Conservation (phyloP, 164 flowering plant genomes). For the Berberis thunbergii region DNA sequence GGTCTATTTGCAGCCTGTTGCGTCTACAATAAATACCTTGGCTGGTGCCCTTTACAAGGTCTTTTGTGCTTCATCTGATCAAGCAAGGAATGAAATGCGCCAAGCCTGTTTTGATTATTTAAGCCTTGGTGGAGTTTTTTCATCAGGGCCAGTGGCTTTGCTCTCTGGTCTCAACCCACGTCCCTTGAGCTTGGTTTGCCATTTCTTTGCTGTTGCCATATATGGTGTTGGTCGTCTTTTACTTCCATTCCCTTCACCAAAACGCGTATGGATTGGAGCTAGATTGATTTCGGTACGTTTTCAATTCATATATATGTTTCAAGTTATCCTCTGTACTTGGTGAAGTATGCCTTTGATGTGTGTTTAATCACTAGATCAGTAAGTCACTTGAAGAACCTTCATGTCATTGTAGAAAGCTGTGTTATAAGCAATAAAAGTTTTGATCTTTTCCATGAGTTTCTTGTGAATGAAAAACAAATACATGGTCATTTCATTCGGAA, state of each 20-base stretch:
- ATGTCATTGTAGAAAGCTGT: too few relatives aligned
- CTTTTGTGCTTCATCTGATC: constrained; percentile 80
- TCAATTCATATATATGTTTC: neutral
- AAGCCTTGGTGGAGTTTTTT: constrained; percentile 67
- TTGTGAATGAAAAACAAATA: too few relatives aligned
- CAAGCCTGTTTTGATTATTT: constrained; percentile 87
- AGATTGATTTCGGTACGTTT: constrained; percentile 59
- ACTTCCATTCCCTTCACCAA: constrained; percentile 77
- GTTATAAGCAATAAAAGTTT: too few relatives aligned
- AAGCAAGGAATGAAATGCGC: constrained; percentile 87
- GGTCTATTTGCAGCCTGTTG: constrained; percentile 53
- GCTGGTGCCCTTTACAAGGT: constrained; percentile 77
- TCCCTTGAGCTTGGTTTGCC: constrained; percentile 48
- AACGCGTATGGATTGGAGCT: constrained; percentile 81
- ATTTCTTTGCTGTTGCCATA: constrained; percentile 87
- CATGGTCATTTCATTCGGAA: too few relatives aligned
- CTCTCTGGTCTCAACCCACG: constrained; percentile 60
- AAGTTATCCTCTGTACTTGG: neutral
- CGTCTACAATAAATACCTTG: constrained; percentile 76
- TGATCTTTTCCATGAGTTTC: too few relatives aligned
- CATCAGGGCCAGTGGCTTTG: constrained; percentile 24
- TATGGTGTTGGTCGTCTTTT: constrained; percentile 81
- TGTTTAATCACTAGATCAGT: too few relatives aligned
- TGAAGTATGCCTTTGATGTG: neutral
- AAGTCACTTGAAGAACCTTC: too few relatives aligned